phyloP scores from a whole-genome alignment of 768 basidiomycete genomes.

The Royoungia palumana region DNA sequence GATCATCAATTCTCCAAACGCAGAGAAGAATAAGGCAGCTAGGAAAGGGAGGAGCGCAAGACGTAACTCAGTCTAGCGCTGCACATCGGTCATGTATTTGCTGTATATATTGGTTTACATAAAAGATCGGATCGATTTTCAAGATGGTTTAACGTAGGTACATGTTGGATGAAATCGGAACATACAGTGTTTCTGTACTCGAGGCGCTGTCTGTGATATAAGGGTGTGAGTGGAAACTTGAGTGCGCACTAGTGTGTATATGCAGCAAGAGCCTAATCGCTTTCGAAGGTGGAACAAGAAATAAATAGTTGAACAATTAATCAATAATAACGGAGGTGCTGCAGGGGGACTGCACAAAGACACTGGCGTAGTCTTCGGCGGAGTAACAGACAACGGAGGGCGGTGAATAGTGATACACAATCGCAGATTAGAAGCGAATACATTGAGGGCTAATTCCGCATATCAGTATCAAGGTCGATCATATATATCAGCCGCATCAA shows the following conservation, averaged over 20 bases:
- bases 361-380: slow-evolving; percentile 4
- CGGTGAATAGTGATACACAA: slow-evolving; percentile 19
- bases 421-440: slow-evolving; percentile 13
- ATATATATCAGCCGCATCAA: background rate
- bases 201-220: slow-evolving; percentile 13
- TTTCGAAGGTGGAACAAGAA: slow-evolving; percentile 4
- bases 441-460: slow-evolving; percentile 12
- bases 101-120: background rate
- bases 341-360: slow-evolving; percentile 14
- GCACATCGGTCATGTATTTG: background rate
- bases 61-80: slow-evolving; percentile 61
- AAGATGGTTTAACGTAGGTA: slow-evolving; percentile 20
- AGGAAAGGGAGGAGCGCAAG: slow-evolving; percentile 76
- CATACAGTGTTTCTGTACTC: slow-evolving; percentile 19
- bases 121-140: slow-evolving; percentile 1
- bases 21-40: slow-evolving; percentile 38
- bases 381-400: slow-evolving; percentile 10
- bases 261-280: slow-evolving; percentile 3
- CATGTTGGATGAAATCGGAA: background rate
- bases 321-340: slow-evolving; percentile 36
- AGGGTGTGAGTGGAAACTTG: slow-evolving; percentile 5
- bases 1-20: slow-evolving; percentile 55
- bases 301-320: slow-evolving; percentile 32
- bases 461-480: slow-evolving; percentile 6
- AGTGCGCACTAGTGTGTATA: slow-evolving; percentile 15